Conservation (phyloP, 495 filamentous ascomycete genomes). For the Trichoderma asperelloides region DNA sequence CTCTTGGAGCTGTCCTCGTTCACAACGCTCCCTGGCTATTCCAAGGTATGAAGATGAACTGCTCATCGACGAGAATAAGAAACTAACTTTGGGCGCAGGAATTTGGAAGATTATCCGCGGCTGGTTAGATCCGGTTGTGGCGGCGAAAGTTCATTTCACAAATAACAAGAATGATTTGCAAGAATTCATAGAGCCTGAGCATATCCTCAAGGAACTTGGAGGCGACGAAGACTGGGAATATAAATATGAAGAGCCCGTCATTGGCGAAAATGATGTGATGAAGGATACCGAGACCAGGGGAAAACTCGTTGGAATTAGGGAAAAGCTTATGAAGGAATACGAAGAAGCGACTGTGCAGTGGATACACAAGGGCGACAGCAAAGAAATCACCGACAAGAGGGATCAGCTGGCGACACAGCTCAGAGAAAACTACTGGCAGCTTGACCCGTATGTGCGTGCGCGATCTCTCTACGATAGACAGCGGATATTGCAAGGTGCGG, state of each 20-base stretch:
- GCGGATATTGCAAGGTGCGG: conserved; percentile 46
- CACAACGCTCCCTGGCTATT: conserved; percentile 98
- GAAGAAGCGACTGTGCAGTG: conserved; percentile 65
- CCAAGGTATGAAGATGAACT: conserved; percentile 49
- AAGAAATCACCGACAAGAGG: conserved; percentile 36
- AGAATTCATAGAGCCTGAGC: conserved; percentile 58
- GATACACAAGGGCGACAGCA: conserved; percentile 41
- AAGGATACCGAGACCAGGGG: conserved; percentile 56
- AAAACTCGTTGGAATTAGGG: conserved; percentile 49
- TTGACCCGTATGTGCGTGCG: conserved; percentile 70
- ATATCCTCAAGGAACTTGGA: conserved; percentile 71
- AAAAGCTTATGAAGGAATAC: conserved; percentile 54
- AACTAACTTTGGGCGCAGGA: conserved; percentile 31
- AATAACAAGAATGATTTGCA: conserved; percentile 72
- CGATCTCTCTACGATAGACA: conserved; percentile 66
- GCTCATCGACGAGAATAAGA: background rate
- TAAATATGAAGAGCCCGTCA: conserved; percentile 63
- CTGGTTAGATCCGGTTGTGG: conserved; percentile 96
- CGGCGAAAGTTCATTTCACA: conserved; percentile 90
- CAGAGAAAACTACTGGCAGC: conserved; percentile 70
- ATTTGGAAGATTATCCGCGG: conserved; percentile 87
- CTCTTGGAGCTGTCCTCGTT: conserved; percentile 82
- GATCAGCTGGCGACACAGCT: conserved; percentile 49
- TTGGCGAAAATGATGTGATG: conserved; percentile 64
- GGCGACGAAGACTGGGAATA: conserved; percentile 79